These are phyloP conservation scores for Saccharomyces hybrid DNA, from an alignment of 1,139 yeast genomes.

Conservation along the genomic window DNA sequence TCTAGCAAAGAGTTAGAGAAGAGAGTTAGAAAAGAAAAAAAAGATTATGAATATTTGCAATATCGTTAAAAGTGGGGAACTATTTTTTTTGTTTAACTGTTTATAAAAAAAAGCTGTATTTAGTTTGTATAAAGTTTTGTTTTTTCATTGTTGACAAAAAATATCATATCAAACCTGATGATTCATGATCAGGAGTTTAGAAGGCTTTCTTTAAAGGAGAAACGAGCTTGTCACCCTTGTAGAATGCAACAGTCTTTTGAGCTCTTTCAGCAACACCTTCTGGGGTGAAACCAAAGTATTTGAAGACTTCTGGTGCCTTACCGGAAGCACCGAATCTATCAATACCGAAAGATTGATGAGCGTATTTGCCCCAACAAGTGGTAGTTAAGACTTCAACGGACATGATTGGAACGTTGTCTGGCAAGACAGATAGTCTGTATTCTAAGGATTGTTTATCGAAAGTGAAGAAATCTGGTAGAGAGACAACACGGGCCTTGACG, in stretches of 20 bases:
- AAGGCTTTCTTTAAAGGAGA: slow-evolving; percentile 84
- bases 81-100: background rate
- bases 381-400: slow-evolving; percentile 93
- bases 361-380: slow-evolving; percentile 88
- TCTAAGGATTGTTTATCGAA: slow-evolving; percentile 76
- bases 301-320: slow-evolving; percentile 75
- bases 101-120: background rate
- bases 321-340: slow-evolving; percentile 98
- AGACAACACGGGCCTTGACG: slow-evolving; percentile 72
- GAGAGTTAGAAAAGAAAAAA: background rate
- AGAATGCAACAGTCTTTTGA: slow-evolving; percentile 67
- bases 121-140: background rate
- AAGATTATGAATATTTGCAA: background rate
- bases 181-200: slow-evolving; percentile 23
- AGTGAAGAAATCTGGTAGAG: slow-evolving; percentile 87
- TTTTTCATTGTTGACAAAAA: background rate
- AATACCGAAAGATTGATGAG: slow-evolving; percentile 95
- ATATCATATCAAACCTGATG: background rate
- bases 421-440: slow-evolving; percentile 79
- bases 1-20: too few relatives aligned
- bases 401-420: slow-evolving; percentile 89
- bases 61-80: background rate
- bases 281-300: slow-evolving; percentile 82
- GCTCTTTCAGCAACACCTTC: slow-evolving; percentile 91
- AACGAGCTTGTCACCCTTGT: slow-evolving; percentile 61